phyloP scores from a whole-genome alignment of 2,329 filamentous ascomycete species.

The Diaporthe capsici region DNA sequence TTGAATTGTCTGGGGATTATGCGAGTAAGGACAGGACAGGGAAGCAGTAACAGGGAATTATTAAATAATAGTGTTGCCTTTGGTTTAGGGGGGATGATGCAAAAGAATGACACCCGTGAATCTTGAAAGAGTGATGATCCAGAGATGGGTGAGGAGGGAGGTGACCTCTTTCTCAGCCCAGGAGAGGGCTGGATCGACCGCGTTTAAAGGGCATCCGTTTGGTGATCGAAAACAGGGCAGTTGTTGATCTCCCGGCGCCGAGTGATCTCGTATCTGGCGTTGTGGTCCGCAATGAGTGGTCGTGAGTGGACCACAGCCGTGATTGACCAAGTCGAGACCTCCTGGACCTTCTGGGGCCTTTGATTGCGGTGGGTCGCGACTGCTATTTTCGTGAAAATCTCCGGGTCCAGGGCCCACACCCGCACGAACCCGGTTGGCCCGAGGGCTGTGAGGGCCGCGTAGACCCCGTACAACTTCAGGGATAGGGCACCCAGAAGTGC shows the following conservation, averaged over 20 bases:
- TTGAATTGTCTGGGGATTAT: neutral
- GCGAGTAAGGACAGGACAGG: neutral
- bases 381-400: constrained; percentile 36
- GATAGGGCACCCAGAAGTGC: constrained; percentile 10
- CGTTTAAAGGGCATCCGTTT: constrained; percentile 26
- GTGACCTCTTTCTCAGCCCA: constrained; percentile 6
- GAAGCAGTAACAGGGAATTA: constrained; percentile 10
- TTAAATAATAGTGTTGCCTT: constrained; percentile 22
- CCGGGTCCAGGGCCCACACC: constrained; percentile 22
- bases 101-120: constrained; percentile 32
- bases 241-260: constrained; percentile 41
- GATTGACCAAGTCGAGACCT: constrained; percentile 34
- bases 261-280: constrained; percentile 40
- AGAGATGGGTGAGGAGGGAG: constrained; percentile 31
- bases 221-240: constrained; percentile 24
- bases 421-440: neutral
- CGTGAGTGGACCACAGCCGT: constrained; percentile 35
- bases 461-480: neutral
- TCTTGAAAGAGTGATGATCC: constrained; percentile 31
- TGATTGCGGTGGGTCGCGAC: constrained; percentile 36
- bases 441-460: constrained; percentile 30
- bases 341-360: constrained; percentile 31
- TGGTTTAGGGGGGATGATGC: neutral
- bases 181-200: constrained; percentile 17
- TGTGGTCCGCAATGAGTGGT: constrained; percentile 33